Percentiles rank a stretch among this genome's conserved stretches.
These are phyloP conservation scores for Trametes cingulata DNA, from an alignment of 768 basidiomycete species.

Conservation along the genomic window DNA sequence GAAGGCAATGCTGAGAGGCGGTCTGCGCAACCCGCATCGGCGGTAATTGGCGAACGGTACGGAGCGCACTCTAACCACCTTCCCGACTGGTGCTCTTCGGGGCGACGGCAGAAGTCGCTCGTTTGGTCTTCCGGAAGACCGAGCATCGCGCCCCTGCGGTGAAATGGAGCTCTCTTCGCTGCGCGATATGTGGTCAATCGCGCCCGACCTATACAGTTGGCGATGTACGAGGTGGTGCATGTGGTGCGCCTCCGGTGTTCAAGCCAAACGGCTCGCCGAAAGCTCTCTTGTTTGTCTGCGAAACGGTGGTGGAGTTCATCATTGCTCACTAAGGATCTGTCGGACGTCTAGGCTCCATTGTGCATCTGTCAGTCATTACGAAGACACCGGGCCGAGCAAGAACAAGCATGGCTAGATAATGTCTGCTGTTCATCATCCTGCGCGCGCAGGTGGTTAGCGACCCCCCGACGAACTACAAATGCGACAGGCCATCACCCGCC, in stretches of 20 bases:
- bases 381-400: background rate
- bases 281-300: too few species aligned
- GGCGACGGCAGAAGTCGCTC: background rate
- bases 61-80: background rate
- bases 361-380: background rate
- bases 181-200: too few species aligned
- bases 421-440: background rate
- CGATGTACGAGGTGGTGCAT: background rate
- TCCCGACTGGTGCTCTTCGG: background rate
- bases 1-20: background rate
- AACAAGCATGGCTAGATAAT: background rate
- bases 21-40: conserved; percentile 2
- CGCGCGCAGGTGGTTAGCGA: conserved; percentile 1
- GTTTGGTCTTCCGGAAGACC: background rate
- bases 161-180: background rate
- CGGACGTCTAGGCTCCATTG: too few species aligned
- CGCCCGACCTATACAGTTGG: too few species aligned
- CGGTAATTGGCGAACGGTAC: background rate
- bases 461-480: conserved; percentile 1
- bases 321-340: too few species aligned
- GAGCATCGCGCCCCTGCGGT: background rate
- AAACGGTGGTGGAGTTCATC: too few species aligned
- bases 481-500: conserved; percentile 8
- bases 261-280: too few species aligned
- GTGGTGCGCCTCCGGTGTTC: background rate